phyloP scores from a whole-genome alignment of 805 yeast species.

The Metschnikowia similis region DNA sequence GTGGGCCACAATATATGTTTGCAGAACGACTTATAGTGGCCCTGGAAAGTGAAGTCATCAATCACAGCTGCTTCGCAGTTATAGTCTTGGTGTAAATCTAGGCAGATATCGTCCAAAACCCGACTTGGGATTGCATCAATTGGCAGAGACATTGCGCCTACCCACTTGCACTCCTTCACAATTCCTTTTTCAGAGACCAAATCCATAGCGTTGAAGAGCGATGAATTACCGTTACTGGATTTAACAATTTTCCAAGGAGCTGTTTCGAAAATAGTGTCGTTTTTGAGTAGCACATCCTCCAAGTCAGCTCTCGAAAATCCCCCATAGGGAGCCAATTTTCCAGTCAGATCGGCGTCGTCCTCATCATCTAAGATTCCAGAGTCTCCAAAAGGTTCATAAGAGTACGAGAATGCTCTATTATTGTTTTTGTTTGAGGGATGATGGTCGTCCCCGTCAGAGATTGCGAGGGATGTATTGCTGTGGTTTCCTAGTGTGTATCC shows the following conservation, averaged over 20 bases:
- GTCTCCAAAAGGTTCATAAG: conserved; percentile 13
- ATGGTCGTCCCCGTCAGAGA: conserved; percentile 28
- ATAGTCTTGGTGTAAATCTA: conserved; percentile 44
- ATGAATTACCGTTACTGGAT: conserved; percentile 79
- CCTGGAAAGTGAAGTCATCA: conserved; percentile 76
- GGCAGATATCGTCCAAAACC: conserved; percentile 52
- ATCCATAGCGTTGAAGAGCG: conserved; percentile 77
- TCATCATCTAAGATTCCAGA: conserved; percentile 10
- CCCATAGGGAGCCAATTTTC: conserved; percentile 59
- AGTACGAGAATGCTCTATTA: conserved; percentile 2
- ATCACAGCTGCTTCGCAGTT: conserved; percentile 65
- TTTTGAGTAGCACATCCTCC: conserved; percentile 39
- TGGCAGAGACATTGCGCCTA: conserved; percentile 92
- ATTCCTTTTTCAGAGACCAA: conserved; percentile 42
- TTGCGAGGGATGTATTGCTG: conserved; percentile 26
- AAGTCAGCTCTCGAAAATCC: conserved; percentile 67
- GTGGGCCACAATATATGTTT: conserved; percentile 97
- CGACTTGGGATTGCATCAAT: conserved; percentile 69
- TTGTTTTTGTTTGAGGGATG: conserved; percentile 3
- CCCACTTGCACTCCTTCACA: conserved; percentile 53
- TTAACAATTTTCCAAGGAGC: conserved; percentile 74
- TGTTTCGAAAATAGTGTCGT: conserved; percentile 45
- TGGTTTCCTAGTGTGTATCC: conserved; percentile 23
- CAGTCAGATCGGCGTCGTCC: conserved; percentile 13
- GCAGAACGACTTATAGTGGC: conserved; percentile 88